phyloP scores from a whole-genome alignment of 768 basidiomycete genomes.

The Pholiota conissans region DNA sequence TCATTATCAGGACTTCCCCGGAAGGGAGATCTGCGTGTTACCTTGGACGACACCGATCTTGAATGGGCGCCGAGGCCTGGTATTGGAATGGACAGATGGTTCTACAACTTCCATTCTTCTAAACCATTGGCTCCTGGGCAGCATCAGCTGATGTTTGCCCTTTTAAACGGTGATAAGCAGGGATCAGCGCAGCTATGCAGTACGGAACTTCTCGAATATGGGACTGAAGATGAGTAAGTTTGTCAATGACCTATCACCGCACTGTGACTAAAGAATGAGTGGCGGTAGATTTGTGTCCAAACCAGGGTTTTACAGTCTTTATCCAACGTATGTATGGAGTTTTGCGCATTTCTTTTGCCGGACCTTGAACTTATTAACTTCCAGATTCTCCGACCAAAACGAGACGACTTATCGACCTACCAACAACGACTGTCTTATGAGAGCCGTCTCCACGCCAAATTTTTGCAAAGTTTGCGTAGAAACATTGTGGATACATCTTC shows the following conservation, averaged over 20 bases:
- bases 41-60: constrained; percentile 61
- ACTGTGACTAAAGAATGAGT: not conserved
- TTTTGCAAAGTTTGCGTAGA: constrained; percentile 78
- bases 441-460: constrained; percentile 63
- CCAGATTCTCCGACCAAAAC: constrained; percentile 64
- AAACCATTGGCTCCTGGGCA: constrained; percentile 43
- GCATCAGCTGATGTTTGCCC: constrained; percentile 60
- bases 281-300: constrained; percentile 57
- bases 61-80: constrained; percentile 54
- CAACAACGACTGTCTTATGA: constrained; percentile 84
- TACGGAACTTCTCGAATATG: constrained; percentile 73
- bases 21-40: constrained; percentile 50
- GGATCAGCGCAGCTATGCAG: constrained; percentile 76
- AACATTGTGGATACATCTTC: constrained; percentile 69
- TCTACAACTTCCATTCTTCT: constrained; percentile 59
- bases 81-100: constrained; percentile 74
- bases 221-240: constrained; percentile 57
- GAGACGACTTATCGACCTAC: constrained; percentile 76
- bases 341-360: not conserved
- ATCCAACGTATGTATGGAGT: constrained; percentile 78
- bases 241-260: not conserved
- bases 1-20: constrained; percentile 72
- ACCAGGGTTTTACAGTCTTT: constrained; percentile 63
- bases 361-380: not conserved
- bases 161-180: constrained; percentile 46